A percentile compares a stretch with the other conserved stretches of the same genome.
These are phyloP conservation scores for Auriculariales sp. DNA, from an alignment of 768 basidiomycete genomes.

Conservation along the genomic window DNA sequence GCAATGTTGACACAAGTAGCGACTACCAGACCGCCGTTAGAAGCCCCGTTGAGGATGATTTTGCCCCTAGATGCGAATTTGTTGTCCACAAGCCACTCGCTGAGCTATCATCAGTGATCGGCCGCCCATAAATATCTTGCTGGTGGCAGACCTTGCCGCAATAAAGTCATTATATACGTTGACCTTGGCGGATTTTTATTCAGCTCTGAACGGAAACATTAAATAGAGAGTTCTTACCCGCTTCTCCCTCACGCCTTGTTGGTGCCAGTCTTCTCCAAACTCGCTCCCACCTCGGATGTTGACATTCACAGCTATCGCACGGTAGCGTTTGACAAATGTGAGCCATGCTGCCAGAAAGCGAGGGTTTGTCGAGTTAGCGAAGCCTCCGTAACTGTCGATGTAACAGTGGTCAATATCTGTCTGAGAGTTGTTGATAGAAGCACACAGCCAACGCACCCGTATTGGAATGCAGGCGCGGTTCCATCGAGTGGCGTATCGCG, in stretches of 20 bases:
- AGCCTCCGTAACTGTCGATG: conserved; percentile 81
- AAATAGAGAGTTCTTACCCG: conserved; percentile 38
- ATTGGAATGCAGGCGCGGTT: conserved; percentile 63
- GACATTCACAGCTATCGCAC: conserved; percentile 20
- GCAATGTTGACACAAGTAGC: conserved; percentile 76
- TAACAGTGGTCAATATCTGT: too few species aligned
- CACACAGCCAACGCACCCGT: conserved; percentile 28
- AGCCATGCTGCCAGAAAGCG: conserved; percentile 58
- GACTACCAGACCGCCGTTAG: conserved; percentile 74
- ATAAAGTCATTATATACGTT: conserved; percentile 79
- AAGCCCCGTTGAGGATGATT: conserved; percentile 63
- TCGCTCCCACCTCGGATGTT: conserved; percentile 54
- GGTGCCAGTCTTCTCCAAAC: conserved; percentile 79
- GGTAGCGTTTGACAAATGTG: conserved; percentile 59
- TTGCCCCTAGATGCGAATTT: conserved; percentile 56
- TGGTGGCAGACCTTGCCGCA: too few species aligned
- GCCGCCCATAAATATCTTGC: too few species aligned
- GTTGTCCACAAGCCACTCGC: conserved; percentile 57
- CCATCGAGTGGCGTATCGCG: conserved; percentile 57
- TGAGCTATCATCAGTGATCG: too few species aligned
- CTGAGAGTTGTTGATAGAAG: not conserved
- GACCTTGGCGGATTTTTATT: conserved; percentile 23
- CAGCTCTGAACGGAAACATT: too few species aligned
- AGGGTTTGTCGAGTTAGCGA: conserved; percentile 56
- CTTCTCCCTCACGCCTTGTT: conserved; percentile 50